Evolutionary conservation across 768 basidiomycete genomes (phyloP).

Genomic region (Russula lepida): DNA sequence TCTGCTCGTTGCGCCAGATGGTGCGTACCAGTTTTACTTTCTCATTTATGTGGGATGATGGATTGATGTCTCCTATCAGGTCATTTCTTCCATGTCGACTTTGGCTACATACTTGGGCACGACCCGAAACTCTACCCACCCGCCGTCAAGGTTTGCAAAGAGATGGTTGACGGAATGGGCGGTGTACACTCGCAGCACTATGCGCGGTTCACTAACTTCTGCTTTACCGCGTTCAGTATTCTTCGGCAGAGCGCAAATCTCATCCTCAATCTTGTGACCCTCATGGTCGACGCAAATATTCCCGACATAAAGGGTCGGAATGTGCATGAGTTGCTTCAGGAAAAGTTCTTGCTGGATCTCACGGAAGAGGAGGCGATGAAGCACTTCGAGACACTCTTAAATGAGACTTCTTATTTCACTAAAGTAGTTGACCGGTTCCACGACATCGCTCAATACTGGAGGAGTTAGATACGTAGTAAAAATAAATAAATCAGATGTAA

Average conservation of each 20-base stretch:
- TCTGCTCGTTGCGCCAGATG: constrained; percentile 85
- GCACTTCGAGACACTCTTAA: constrained; percentile 87
- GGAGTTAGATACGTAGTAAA: constrained; percentile 58
- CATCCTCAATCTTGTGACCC: constrained; percentile 88
- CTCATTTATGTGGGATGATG: not conserved
- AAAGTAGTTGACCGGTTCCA: constrained; percentile 92
- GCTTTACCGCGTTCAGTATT: constrained; percentile 96
- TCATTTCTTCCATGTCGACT: constrained; percentile 99
- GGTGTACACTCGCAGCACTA: constrained; percentile 94
- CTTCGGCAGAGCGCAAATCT: constrained; percentile 95
- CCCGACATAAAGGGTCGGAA: constrained; percentile 93
- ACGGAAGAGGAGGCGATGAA: constrained; percentile 97
- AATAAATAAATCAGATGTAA: too few species aligned
- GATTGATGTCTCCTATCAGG: constrained; percentile 32
- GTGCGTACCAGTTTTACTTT: constrained; percentile 31
- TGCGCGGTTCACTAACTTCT: constrained; percentile 90
- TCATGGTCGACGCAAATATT: constrained; percentile 97
- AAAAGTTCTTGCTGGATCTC: constrained; percentile 91
- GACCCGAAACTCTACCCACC: constrained; percentile 98
- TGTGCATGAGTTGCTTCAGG: constrained; percentile 84
- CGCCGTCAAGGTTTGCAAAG: constrained; percentile 96
- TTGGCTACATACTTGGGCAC: constrained; percentile 94
- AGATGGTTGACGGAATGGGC: constrained; percentile 99
- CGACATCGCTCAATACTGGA: constrained; percentile 83
- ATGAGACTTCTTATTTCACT: constrained; percentile 91